These are phyloP conservation scores for Capsella bursapastoris DNA, from an alignment of 345 rosid species.

Conservation along the genomic window DNA sequence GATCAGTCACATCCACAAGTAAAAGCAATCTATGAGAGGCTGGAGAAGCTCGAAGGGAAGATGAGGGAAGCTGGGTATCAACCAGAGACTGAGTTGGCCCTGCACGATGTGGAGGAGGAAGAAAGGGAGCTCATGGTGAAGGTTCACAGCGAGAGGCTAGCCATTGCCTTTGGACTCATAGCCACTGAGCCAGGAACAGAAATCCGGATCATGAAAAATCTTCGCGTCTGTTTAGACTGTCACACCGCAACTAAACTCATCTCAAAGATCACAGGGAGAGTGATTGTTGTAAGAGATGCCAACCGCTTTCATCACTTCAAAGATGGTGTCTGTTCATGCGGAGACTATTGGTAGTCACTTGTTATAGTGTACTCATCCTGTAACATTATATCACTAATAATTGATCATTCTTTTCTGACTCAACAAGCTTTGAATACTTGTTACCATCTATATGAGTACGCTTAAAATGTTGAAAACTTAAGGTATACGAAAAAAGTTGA, in stretches of 20 bases:
- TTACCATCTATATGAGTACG: constrained; percentile 11
- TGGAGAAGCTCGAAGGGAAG: constrained; percentile 64
- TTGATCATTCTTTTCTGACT: constrained; percentile 16
- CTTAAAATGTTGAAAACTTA: too few relatives aligned
- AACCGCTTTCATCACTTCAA: constrained; percentile 83
- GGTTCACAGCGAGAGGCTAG: constrained; percentile 83
- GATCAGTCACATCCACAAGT: constrained; percentile 72
- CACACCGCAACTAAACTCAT: constrained; percentile 73
- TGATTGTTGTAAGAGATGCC: constrained; percentile 78
- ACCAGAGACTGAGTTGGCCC: constrained; percentile 61
- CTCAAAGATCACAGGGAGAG: constrained; percentile 71
- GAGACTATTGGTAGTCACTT: constrained; percentile 70
- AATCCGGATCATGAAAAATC: constrained; percentile 76
- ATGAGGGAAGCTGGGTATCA: constrained; percentile 79
- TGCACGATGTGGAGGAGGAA: constrained; percentile 90
- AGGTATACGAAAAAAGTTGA: too few relatives aligned
- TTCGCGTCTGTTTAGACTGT: constrained; percentile 80
- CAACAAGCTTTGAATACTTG: constrained; percentile 15
- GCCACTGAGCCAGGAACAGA: constrained; percentile 69
- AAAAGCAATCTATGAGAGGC: constrained; percentile 62
- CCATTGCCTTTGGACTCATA: constrained; percentile 82
- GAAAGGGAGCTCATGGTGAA: constrained; percentile 75
- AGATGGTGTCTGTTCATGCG: constrained; percentile 79
- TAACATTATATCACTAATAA: constrained; percentile 32
- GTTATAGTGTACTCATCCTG: constrained; percentile 31